These are phyloP conservation scores for Saccharomycopsis vini DNA, from an alignment of 805 yeast species.

Conservation along the genomic window DNA sequence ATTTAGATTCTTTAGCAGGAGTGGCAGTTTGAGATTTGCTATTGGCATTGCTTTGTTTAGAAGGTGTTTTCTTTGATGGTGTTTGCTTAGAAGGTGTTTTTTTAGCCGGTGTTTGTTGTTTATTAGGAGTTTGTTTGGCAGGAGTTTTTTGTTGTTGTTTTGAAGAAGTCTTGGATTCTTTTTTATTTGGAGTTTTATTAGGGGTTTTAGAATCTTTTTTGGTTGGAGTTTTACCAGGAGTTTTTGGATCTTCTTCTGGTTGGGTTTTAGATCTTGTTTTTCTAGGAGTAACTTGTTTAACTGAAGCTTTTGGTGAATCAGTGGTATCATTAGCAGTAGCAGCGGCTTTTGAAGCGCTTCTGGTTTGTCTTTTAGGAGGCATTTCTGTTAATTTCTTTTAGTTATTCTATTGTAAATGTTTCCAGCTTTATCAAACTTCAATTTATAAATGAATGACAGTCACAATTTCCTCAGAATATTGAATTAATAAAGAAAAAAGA, in stretches of 20 bases:
- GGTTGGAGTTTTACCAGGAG: constrained; percentile 2
- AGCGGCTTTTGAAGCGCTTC: constrained; percentile 3
- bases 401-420: too few species aligned
- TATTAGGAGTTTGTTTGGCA: constrained; percentile 4
- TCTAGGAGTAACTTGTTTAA: not conserved
- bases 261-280: constrained; percentile 1
- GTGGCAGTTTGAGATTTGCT: constrained; percentile 17
- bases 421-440: too few species aligned
- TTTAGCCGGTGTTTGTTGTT: constrained; percentile 2
- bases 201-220: not conserved
- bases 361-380: constrained; percentile 14
- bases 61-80: constrained; percentile 21
- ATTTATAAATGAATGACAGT: too few species aligned
- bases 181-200: not conserved
- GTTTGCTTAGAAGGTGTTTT: constrained; percentile 3
- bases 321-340: too few species aligned
- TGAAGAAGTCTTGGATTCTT: not conserved
- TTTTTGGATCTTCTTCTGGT: not conserved
- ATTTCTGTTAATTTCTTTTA: too few species aligned
- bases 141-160: not conserved
- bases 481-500: too few species aligned
- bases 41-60: constrained; percentile 19
- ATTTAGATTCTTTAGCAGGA: constrained; percentile 16
- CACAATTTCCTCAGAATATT: too few species aligned
- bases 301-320: constrained; percentile 11